Conservation (phyloP, 345 rosid species). For the Acer saccharum region DNA sequence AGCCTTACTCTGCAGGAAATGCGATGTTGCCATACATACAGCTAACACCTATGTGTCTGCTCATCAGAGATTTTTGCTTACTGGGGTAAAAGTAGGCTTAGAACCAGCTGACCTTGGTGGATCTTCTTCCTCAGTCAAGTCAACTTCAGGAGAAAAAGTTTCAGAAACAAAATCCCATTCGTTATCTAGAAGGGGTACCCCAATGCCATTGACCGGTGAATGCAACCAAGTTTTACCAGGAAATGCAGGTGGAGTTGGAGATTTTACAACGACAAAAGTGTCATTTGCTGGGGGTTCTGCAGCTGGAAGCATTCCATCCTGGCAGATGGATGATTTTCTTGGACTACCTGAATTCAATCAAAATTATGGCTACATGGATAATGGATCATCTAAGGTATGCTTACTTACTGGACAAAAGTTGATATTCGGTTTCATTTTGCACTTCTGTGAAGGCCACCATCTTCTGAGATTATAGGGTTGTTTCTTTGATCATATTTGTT, state of each 20-base stretch:
- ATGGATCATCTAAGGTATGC: conserved; percentile 83
- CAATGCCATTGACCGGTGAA: conserved; percentile 32
- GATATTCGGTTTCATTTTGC: background rate
- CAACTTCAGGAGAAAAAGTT: conserved; percentile 46
- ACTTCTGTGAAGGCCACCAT: background rate
- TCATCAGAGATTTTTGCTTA: conserved; percentile 90
- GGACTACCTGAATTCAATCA: conserved; percentile 59
- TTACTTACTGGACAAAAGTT: background rate
- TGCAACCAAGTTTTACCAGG: conserved; percentile 36
- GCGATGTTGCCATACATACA: conserved; percentile 85
- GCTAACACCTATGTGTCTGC: conserved; percentile 71
- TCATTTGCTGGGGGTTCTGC: conserved; percentile 69
- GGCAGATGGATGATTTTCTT: conserved; percentile 85
- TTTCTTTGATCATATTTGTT: conserved; percentile 1
- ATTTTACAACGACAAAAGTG: conserved; percentile 33
- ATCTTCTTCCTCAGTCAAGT: conserved; percentile 55
- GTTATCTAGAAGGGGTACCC: conserved; percentile 32
- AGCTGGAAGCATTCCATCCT: conserved; percentile 61
- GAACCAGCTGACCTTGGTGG: conserved; percentile 59
- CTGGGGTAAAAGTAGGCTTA: conserved; percentile 90
- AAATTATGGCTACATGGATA: conserved; percentile 61
- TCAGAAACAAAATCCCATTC: conserved; percentile 43
- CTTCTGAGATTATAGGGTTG: background rate
- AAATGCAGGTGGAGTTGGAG: conserved; percentile 33
- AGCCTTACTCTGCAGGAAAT: conserved; percentile 93